Percentiles rank a stretch among this genome's conserved stretches.
phyloP scores from a whole-genome alignment of 306 rosid species.

The Begonia masoniana region DNA sequence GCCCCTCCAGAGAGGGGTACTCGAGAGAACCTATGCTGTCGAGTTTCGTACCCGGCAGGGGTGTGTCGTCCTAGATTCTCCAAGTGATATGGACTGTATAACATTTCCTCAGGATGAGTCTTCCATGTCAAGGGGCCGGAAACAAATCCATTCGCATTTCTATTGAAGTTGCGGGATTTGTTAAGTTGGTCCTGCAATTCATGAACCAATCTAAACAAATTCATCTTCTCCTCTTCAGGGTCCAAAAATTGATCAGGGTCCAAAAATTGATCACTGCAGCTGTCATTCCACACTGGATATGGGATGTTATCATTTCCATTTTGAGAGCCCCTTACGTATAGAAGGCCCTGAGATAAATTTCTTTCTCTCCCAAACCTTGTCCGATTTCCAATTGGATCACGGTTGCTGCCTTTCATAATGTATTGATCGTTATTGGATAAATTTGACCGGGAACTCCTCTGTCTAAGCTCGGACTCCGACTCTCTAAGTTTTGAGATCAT shows the following conservation, averaged over 20 bases:
- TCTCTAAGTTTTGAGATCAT: constrained; percentile 14
- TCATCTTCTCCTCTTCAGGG: constrained; percentile 42
- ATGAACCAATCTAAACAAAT: constrained; percentile 41
- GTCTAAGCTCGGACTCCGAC: constrained; percentile 18
- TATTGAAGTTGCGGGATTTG: constrained; percentile 21
- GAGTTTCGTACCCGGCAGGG: constrained; percentile 21
- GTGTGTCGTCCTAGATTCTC: constrained; percentile 24
- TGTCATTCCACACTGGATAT: constrained; percentile 26
- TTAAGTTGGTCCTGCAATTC: constrained; percentile 54
- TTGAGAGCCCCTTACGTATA: constrained; percentile 14
- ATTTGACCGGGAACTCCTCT: constrained; percentile 17
- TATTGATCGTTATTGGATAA: constrained; percentile 22
- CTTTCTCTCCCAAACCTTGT: too few species aligned
- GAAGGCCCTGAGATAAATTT: too few species aligned
- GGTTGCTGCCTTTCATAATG: constrained; percentile 18
- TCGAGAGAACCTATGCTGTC: constrained; percentile 24
- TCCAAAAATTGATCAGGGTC: constrained; percentile 23
- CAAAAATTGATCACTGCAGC: constrained; percentile 18
- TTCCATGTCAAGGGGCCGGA: constrained; percentile 16
- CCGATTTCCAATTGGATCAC: constrained; percentile 10
- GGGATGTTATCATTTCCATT: constrained; percentile 24
- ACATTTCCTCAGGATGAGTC: constrained; percentile 7
- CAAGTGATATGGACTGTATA: constrained; percentile 25
- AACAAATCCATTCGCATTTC: constrained; percentile 24
- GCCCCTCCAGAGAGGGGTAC: constrained; percentile 63